Conservation (phyloP, 352 stramenopile genomes). For the Thraustochytrium sp. region DNA sequence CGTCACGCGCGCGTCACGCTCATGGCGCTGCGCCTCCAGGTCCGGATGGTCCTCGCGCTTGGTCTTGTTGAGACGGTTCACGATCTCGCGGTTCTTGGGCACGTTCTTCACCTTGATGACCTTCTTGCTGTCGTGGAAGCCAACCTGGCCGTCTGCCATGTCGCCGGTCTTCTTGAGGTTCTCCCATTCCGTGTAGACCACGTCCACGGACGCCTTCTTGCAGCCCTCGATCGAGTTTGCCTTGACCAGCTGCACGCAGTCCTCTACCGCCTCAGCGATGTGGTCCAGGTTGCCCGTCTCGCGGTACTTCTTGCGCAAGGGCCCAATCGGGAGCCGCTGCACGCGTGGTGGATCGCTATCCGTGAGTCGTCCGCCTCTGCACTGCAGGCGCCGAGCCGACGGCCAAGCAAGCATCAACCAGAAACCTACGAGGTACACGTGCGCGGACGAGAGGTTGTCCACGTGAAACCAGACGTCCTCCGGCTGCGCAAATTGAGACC, state of each 20-base stretch:
- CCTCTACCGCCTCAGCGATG: slow-evolving; percentile 71
- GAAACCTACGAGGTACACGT: slow-evolving; percentile 88
- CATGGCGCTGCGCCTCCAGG: slow-evolving; percentile 7
- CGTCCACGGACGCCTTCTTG: slow-evolving; percentile 78
- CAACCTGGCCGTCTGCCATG: slow-evolving; percentile 84
- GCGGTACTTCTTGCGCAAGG: slow-evolving; percentile 34
- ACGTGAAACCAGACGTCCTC: slow-evolving; percentile 97
- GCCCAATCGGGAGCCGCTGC: slow-evolving; percentile 37
- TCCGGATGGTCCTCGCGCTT: slow-evolving; percentile 49
- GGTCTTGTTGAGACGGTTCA: slow-evolving; percentile 52
- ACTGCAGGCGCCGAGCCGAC: slow-evolving; percentile 50
- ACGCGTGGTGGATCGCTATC: no score
- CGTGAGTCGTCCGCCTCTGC: slow-evolving; percentile 14
- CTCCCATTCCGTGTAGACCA: slow-evolving; percentile 85
- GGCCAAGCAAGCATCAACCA: slow-evolving; percentile 76
- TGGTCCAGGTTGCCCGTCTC: slow-evolving; percentile 65
- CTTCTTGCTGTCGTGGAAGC: slow-evolving; percentile 57
- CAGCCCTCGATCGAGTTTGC: slow-evolving; percentile 87
- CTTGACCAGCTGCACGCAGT: slow-evolving; percentile 83
- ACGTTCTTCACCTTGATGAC: slow-evolving; percentile 53
- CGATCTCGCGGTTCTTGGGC: slow-evolving; percentile 22
- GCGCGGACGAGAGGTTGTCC: slow-evolving; percentile 92
- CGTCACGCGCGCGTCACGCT: not conserved
- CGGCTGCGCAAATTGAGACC: slow-evolving; percentile 47
- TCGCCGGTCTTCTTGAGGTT: slow-evolving; percentile 80